Percentiles rank a stretch among this genome's conserved stretches.
Conservation (phyloP, 139 green algal species). For the Chlorella sp. region DNA sequence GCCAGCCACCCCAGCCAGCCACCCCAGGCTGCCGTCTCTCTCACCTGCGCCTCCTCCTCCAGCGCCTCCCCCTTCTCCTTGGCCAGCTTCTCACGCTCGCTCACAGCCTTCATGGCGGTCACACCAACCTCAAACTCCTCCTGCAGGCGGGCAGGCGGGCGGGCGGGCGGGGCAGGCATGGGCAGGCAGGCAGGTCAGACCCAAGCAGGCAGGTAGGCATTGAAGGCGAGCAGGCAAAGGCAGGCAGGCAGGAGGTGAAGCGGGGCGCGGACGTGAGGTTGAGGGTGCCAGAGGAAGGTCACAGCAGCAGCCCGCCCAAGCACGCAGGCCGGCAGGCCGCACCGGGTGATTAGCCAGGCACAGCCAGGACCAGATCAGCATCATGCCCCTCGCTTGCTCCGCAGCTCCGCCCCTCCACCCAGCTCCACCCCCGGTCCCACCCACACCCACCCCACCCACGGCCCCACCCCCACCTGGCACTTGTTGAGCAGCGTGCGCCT, state of each 20-base stretch:
- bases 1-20: no score
- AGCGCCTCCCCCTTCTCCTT: slow-evolving; percentile 51
- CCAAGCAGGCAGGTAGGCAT: no score
- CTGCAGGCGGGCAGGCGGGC: not conserved
- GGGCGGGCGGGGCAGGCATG: no score
- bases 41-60: slow-evolving; percentile 51
- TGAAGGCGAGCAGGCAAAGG: not conserved
- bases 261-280: not conserved
- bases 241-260: not conserved
- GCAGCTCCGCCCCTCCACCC: no score
- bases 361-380: no score
- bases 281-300: not conserved
- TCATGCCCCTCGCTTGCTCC: no score
- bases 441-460: not conserved
- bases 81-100: slow-evolving; percentile 60
- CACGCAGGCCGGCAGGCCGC: not conserved
- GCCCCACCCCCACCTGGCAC: slow-evolving; percentile 76
- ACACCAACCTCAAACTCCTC: slow-evolving; percentile 92
- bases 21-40: slow-evolving; percentile 32
- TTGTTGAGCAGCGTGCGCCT: slow-evolving; percentile 95
- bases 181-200: not conserved
- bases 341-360: no score
- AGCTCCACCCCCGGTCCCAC: no score
- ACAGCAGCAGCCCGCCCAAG: not conserved
- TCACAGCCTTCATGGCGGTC: slow-evolving; percentile 67